Conservation (phyloP, 2,329 filamentous ascomycete species). For the Penicillium glabrum region DNA sequence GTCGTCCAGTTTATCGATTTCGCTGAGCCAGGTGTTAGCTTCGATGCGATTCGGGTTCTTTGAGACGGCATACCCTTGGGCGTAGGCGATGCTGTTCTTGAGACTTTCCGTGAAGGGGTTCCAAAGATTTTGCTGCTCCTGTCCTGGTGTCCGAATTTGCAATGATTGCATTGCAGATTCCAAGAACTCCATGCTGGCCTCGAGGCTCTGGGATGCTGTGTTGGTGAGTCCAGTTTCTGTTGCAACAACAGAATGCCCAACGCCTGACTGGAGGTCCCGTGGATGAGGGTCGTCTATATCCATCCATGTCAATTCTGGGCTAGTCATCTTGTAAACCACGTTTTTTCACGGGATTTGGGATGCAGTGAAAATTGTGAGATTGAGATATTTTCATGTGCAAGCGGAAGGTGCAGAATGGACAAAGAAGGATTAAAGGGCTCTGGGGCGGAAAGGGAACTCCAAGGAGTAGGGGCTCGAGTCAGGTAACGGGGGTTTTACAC, state of each 20-base stretch:
- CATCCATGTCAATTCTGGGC: background rate
- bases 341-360: no score
- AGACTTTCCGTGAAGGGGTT: background rate
- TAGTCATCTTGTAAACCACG: background rate
- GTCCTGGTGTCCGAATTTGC: background rate
- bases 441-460: no score
- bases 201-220: background rate
- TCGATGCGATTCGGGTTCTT: background rate
- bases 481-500: no score
- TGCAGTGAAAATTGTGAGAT: no score
- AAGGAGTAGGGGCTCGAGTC: no score
- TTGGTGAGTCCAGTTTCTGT: background rate
- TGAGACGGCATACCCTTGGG: background rate
- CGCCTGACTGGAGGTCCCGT: background rate
- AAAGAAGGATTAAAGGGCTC: no score
- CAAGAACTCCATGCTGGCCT: background rate
- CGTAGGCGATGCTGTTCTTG: background rate
- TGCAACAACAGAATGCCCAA: background rate
- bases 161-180: background rate
- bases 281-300: background rate
- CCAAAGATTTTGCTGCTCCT: background rate
- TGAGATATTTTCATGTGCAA: no score
- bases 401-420: no score
- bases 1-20: background rate
- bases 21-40: background rate